Evolutionary conservation across 768 basidiomycete genomes (phyloP).

Genomic region (Rubroboletus pulcherrimus): DNA sequence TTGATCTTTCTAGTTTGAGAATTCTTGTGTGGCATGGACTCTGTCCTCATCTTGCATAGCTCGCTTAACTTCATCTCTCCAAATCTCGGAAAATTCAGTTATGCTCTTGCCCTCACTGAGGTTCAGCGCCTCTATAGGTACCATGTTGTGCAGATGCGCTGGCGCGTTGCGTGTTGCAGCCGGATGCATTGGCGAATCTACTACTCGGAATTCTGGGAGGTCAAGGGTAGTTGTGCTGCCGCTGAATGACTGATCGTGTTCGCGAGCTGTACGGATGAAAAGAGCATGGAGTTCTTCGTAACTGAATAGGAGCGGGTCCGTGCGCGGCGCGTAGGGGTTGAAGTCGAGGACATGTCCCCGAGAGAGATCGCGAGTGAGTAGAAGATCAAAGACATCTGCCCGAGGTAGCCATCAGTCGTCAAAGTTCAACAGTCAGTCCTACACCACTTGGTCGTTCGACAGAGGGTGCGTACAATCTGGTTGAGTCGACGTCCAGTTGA

Average conservation of each 20-base stretch:
- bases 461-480: slow-evolving; percentile 57
- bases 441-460: background rate
- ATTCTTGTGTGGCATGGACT: background rate
- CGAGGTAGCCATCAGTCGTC: background rate
- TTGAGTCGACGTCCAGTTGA: slow-evolving; percentile 49
- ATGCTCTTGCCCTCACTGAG: slow-evolving; percentile 72
- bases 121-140: slow-evolving; percentile 84
- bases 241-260: background rate
- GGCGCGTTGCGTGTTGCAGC: slow-evolving; percentile 66
- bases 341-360: slow-evolving; percentile 86
- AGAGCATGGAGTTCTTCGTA: slow-evolving; percentile 67
- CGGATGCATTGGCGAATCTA: slow-evolving; percentile 75
- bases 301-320: slow-evolving; percentile 84
- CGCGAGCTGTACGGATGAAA: slow-evolving; percentile 14
- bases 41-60: slow-evolving; percentile 21
- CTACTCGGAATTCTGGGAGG: slow-evolving; percentile 53
- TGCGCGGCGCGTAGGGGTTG: slow-evolving; percentile 80
- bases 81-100: slow-evolving; percentile 66
- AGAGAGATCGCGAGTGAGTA: slow-evolving; percentile 76
- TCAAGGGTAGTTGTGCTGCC: background rate
- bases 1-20: background rate
- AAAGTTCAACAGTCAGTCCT: background rate
- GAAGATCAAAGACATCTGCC: slow-evolving; percentile 74
- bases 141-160: slow-evolving; percentile 80
- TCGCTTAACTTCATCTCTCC: slow-evolving; percentile 51